Conservation (phyloP, 2,329 filamentous ascomycete genomes). For the Colletotrichum chlorophyti region DNA sequence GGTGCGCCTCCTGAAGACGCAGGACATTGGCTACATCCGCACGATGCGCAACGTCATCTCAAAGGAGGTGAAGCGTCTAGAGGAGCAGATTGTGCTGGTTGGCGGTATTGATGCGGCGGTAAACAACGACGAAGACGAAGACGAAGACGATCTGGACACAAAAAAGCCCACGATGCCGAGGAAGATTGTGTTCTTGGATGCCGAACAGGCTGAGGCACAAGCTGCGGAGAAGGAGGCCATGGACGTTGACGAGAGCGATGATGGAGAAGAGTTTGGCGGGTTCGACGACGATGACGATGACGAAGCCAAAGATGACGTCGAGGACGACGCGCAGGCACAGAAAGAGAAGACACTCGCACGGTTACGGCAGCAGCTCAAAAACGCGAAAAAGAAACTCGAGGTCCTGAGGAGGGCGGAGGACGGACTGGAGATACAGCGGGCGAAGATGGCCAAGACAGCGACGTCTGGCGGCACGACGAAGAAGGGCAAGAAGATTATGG, state of each 20-base stretch:
- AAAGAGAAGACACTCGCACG: constrained; percentile 51
- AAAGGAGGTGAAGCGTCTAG: constrained; percentile 63
- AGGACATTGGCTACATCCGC: constrained; percentile 70
- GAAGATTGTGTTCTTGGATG: constrained; percentile 61
- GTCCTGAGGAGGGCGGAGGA: constrained; percentile 62
- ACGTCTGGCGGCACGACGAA: constrained; percentile 66
- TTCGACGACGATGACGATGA: constrained; percentile 30
- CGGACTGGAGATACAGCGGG: constrained; percentile 63
- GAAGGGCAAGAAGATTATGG: constrained; percentile 67
- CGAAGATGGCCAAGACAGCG: constrained; percentile 70
- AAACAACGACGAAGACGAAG: constrained; percentile 43
- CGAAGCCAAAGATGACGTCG: constrained; percentile 31
- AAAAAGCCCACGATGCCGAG: constrained; percentile 41
- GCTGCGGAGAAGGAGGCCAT: constrained; percentile 40
- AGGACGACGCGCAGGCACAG: constrained; percentile 43
- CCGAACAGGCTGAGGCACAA: constrained; percentile 43
- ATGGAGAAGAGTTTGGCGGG: constrained; percentile 34
- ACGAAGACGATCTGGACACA: constrained; percentile 41
- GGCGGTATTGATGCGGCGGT: constrained; percentile 39
- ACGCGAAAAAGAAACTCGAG: constrained; percentile 60
- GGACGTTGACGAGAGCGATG: constrained; percentile 34
- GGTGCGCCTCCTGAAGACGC: constrained; percentile 71
- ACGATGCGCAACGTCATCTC: constrained; percentile 65
- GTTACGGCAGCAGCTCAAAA: constrained; percentile 55
- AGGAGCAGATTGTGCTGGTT: constrained; percentile 59